phyloP scores from a whole-genome alignment of 2,329 filamentous ascomycete species.

The Exophiala sp. region DNA sequence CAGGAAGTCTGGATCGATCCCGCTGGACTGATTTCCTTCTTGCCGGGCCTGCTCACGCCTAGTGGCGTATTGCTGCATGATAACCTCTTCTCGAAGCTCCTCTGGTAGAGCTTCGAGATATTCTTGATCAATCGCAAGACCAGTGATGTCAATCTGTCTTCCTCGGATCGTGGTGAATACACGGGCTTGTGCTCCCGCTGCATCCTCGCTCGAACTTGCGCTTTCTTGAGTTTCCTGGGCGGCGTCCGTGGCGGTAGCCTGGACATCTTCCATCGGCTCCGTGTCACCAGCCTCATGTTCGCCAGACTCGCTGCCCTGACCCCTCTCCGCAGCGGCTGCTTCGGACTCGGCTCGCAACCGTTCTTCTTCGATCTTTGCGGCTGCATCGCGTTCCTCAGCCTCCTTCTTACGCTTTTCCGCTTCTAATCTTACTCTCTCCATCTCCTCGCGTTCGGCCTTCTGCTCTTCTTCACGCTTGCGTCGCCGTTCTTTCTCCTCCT shows the following conservation, averaged over 20 bases:
- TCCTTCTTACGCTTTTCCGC: conserved; percentile 65
- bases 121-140: conserved; percentile 86
- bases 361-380: conserved; percentile 45
- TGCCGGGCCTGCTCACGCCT: conserved; percentile 74
- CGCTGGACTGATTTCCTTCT: conserved; percentile 43
- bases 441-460: conserved; percentile 56
- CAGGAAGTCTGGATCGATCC: conserved; percentile 64
- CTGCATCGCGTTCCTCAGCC: conserved; percentile 63
- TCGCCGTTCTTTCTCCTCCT: conserved; percentile 67
- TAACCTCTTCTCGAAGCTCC: conserved; percentile 90
- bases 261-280: conserved; percentile 71
- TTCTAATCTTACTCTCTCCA: conserved; percentile 61
- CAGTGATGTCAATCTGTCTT: conserved; percentile 85
- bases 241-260: conserved; percentile 43
- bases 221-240: conserved; percentile 21
- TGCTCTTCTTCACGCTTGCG: conserved; percentile 52
- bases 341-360: conserved; percentile 53
- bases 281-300: conserved; percentile 30
- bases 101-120: conserved; percentile 97
- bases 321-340: conserved; percentile 38
- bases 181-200: conserved; percentile 52
- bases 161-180: conserved; percentile 80
- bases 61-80: conserved; percentile 80
- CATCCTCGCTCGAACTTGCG: conserved; percentile 15
- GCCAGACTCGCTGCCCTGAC: conserved; percentile 26